Conservation (phyloP, 2,329 filamentous ascomycete species). For the Bretziella fagacearum region DNA sequence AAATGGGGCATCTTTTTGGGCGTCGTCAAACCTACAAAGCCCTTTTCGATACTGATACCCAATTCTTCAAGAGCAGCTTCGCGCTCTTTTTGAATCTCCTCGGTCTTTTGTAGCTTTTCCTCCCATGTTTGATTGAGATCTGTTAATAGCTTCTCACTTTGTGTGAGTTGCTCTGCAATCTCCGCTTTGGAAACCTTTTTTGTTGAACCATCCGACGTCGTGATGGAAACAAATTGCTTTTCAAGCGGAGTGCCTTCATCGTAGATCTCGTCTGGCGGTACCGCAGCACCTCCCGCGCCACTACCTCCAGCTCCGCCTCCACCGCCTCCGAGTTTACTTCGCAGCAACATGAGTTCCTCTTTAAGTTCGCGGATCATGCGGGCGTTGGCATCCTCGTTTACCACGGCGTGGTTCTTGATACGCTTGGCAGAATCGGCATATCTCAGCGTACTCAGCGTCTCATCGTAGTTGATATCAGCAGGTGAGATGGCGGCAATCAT, state of each 20-base stretch:
- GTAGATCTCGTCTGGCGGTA: slow-evolving; percentile 64
- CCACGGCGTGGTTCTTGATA: slow-evolving; percentile 98
- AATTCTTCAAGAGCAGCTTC: slow-evolving; percentile 90
- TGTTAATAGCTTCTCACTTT: slow-evolving; percentile 88
- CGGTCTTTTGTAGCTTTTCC: slow-evolving; percentile 84
- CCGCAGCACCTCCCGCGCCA: slow-evolving; percentile 30
- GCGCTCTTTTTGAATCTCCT: slow-evolving; percentile 93
- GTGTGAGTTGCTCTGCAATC: slow-evolving; percentile 87
- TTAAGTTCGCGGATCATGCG: slow-evolving; percentile 98
- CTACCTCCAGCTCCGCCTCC: slow-evolving; percentile 26
- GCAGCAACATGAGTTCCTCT: slow-evolving; percentile 72
- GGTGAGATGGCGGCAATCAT: slow-evolving; percentile 99
- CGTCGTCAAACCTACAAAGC: slow-evolving; percentile 84
- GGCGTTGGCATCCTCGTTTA: slow-evolving; percentile 97
- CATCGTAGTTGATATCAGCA: slow-evolving; percentile 97
- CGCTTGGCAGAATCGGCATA: slow-evolving; percentile 97
- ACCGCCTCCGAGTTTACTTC: slow-evolving; percentile 63
- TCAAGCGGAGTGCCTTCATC: slow-evolving; percentile 83
- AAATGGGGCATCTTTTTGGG: slow-evolving; percentile 99
- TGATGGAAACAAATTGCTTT: slow-evolving; percentile 91
- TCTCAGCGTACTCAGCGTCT: slow-evolving; percentile 84
- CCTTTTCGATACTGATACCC: slow-evolving; percentile 97
- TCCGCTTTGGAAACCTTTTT: slow-evolving; percentile 98
- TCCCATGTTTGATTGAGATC: slow-evolving; percentile 99
- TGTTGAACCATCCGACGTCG: slow-evolving; percentile 62